Conservation (phyloP, 2,329 filamentous ascomycete genomes). For the Fusarium cicatricum region DNA sequence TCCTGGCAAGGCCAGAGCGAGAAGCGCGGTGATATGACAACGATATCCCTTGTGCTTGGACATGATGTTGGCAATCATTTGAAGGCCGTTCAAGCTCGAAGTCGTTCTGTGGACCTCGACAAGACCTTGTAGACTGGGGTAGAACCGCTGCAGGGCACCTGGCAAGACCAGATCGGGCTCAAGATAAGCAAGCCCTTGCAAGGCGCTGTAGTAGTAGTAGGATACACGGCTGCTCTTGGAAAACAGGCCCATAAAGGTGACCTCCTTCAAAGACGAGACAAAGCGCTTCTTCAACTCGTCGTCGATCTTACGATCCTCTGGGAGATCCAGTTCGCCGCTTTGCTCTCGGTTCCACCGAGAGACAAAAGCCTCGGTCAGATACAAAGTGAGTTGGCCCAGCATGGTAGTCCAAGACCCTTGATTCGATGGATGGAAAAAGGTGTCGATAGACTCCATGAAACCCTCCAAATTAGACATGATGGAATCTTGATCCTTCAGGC, state of each 20-base stretch:
- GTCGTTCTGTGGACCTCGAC: conserved; percentile 97
- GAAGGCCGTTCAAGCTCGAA: conserved; percentile 88
- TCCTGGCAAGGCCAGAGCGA: conserved; percentile 92
- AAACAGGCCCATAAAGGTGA: conserved; percentile 98
- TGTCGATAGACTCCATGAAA: conserved; percentile 93
- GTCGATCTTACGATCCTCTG: conserved; percentile 79
- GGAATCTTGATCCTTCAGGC: conserved; percentile 78
- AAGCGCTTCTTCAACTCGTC: conserved; percentile 86
- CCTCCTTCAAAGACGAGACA: conserved; percentile 86
- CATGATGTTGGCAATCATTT: conserved; percentile 92
- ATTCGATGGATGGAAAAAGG: conserved; percentile 98
- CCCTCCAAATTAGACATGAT: conserved; percentile 87
- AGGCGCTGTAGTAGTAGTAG: conserved; percentile 87
- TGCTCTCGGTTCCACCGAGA: conserved; percentile 97
- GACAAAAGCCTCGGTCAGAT: conserved; percentile 94
- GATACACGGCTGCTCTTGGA: conserved; percentile 93
- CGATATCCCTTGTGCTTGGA: conserved; percentile 93
- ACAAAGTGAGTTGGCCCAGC: conserved; percentile 88
- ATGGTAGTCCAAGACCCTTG: conserved; percentile 91
- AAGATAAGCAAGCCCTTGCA: conserved; percentile 88
- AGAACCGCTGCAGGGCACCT: conserved; percentile 93
- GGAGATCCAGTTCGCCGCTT: conserved; percentile 89
- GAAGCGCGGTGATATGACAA: conserved; percentile 91
- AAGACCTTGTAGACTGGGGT: conserved; percentile 93
- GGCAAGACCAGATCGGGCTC: conserved; percentile 93